phyloP scores from a whole-genome alignment of 2,329 filamentous ascomycete genomes.

The Alternaria solani region DNA sequence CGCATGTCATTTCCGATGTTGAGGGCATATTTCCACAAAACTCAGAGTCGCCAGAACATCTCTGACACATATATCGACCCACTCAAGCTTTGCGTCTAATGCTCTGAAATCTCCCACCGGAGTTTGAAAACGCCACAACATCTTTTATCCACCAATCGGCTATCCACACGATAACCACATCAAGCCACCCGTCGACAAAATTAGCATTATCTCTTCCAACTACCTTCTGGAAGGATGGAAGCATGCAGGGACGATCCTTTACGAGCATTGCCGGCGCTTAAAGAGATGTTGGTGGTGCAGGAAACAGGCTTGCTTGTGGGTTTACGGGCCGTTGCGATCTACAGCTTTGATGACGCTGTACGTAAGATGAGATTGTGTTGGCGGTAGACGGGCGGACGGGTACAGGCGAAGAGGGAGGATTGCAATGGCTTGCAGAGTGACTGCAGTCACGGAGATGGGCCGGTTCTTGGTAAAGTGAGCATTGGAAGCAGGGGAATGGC shows the following conservation, averaged over 20 bases:
- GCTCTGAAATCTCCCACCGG: background rate
- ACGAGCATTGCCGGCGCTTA: background rate
- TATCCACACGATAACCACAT: background rate
- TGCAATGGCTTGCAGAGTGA: constrained; percentile 11
- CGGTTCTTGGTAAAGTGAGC: constrained; percentile 11
- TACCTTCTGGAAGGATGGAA: constrained; percentile 2
- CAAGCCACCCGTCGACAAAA: background rate
- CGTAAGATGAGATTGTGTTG: background rate
- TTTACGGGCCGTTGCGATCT: constrained; percentile 5
- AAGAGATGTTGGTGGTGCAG: constrained; percentile 6
- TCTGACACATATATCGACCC: background rate
- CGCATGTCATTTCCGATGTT: background rate
- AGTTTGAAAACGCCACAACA: background rate
- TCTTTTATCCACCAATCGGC: constrained; percentile 18
- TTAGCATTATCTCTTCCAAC: background rate
- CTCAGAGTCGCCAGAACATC: background rate
- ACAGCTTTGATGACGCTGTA: background rate
- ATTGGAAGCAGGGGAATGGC: background rate
- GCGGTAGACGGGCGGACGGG: constrained; percentile 6
- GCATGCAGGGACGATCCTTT: constrained; percentile 1
- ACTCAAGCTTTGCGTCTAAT: background rate
- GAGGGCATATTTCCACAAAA: background rate
- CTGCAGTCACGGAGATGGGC: constrained; percentile 13
- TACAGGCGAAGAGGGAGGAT: constrained; percentile 13
- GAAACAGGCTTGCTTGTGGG: constrained; percentile 2